Conservation (phyloP, 2,329 filamentous ascomycete species). For the Sporothrix schenckii region DNA sequence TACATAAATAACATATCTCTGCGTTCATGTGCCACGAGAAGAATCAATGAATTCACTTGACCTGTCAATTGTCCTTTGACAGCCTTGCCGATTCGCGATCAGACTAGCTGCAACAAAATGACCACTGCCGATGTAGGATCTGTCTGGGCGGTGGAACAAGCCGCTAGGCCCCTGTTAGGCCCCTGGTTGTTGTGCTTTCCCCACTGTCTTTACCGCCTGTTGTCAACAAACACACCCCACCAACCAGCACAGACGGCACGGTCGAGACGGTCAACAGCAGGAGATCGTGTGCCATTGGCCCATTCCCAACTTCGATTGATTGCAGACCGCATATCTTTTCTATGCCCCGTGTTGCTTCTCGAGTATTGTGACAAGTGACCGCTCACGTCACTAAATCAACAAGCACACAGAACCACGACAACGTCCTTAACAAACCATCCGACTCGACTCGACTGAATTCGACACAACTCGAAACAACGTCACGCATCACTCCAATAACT, state of each 20-base stretch:
- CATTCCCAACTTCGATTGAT: background rate
- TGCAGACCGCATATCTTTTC: background rate
- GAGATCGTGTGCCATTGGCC: constrained; percentile 16
- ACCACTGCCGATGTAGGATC: constrained; percentile 17
- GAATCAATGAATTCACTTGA: too few relatives aligned
- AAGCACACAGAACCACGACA: background rate
- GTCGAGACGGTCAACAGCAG: constrained; percentile 10
- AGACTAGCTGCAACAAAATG: background rate
- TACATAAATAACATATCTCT: too few relatives aligned
- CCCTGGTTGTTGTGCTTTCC: background rate
- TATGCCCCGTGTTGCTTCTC: background rate
- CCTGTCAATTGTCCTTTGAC: background rate
- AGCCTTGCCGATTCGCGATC: background rate
- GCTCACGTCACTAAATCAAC: background rate
- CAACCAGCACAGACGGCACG: background rate
- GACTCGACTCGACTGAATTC: background rate
- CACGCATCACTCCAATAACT: background rate
- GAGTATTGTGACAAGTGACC: constrained; percentile 14
- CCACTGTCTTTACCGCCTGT: background rate
- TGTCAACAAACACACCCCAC: constrained; percentile 6
- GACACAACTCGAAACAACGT: background rate
- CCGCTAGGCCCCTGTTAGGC: background rate
- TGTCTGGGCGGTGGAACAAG: constrained; percentile 14
- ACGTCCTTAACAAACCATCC: background rate
- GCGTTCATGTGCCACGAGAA: too few relatives aligned